Evolutionary conservation across 192 early-diverging fungal genomes (phyloP).

Genomic region (Glomus cerebriforme): DNA sequence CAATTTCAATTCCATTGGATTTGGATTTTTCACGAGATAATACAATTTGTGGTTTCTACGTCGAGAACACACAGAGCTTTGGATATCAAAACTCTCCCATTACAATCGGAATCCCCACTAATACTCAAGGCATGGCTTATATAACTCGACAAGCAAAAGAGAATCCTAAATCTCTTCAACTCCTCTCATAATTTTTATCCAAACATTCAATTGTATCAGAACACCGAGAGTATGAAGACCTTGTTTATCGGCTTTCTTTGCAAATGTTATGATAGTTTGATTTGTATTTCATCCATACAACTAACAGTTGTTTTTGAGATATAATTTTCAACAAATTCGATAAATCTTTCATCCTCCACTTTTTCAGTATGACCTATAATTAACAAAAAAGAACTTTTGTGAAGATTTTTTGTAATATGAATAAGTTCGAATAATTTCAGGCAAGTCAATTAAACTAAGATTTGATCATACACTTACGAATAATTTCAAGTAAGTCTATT

Average conservation of each 20-base stretch:
- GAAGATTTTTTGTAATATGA: not conserved
- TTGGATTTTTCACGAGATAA: constrained; percentile 56
- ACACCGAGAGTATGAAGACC: constrained; percentile 61
- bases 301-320: constrained; percentile 53
- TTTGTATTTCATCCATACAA: constrained; percentile 65
- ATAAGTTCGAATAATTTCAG: constrained; percentile 63
- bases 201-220: constrained; percentile 61
- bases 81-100: no score
- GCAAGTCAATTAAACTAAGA: constrained; percentile 48
- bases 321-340: constrained; percentile 51
- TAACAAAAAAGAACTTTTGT: not conserved
- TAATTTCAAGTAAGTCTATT: constrained; percentile 65
- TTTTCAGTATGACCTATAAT: constrained; percentile 19
- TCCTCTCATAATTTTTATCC: constrained; percentile 52
- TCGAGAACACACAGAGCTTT: constrained; percentile 16
- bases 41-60: constrained; percentile 51
- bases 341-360: constrained; percentile 45
- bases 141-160: no score
- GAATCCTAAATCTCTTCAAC: no score
- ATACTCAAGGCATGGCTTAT: no score
- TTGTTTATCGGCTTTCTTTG: constrained; percentile 53
- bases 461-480: constrained; percentile 39
- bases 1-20: not conserved
- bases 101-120: no score
- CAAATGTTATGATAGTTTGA: constrained; percentile 53